Base-by-base conservation (phyloP, 176 grass and related monocot genomes). In the Raddia distichophylla region DNA sequence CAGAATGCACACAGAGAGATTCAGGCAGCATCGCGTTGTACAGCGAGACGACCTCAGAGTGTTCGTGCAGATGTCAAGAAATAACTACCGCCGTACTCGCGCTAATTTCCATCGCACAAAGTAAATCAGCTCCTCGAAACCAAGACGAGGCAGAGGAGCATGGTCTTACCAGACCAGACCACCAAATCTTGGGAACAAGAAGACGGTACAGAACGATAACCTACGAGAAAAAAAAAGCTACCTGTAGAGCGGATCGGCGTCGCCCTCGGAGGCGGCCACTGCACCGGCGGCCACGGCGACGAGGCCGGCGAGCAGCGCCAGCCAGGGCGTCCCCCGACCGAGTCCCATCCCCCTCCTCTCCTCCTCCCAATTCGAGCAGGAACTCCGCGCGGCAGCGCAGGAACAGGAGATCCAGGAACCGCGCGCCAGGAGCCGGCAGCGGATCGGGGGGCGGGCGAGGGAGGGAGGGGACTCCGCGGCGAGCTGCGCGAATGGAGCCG, bases 211-310 rank as follows among this genome's bases (percentile, higher is more conserved):
- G 54, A 45, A 44, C 17, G 58, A 48, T 19, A 57, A 67, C 14
- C 63, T 72, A 71, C 33, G 40, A 75, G 76, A 67, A 60, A 54
- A 66, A 27, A 60, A 54, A 66, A 27, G 75, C 60, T 75, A 89
- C 86, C 61, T 78, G 74, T 89, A 89, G 77, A 75, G 75, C 56
- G 86, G 81, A 89, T 89, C 81, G 50, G 75, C 86, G 64, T 89
- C 81, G 62, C 86, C 86, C 15, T 89, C 75, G 59, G 65, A 73
- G 55, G 57, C 67, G 37, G 56, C 48, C 5, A 14, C 67, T 45
- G 42, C 67, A 47, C 17, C 66, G 71, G 73, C 40, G 37, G 79
- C 27, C 19, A 65, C 60, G 20, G 80, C 69, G 10, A 33, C 70
- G 9, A 82, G 65, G 33, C 32, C 70, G 34, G 32, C 58, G 14